A percentile compares a stretch with the other conserved stretches of the same genome.
Conservation (phyloP, 768 basidiomycete genomes). For the Tylopilus vinaceipallidus region DNA sequence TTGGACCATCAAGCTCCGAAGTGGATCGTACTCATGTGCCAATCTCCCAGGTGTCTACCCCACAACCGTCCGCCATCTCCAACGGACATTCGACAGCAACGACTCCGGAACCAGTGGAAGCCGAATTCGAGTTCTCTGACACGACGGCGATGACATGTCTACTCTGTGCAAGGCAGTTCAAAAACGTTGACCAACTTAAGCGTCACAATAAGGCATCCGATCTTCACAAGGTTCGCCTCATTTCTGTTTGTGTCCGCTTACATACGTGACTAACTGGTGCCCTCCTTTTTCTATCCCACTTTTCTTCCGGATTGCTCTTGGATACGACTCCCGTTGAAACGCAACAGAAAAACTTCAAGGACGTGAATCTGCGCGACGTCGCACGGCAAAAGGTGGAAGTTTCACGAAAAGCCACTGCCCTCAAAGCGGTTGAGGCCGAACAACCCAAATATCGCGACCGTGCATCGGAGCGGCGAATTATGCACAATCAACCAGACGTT, state of each 20-base stretch:
- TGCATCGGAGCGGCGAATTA: slow-evolving; percentile 84
- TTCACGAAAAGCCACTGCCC: slow-evolving; percentile 36
- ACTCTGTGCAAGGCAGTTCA: slow-evolving; percentile 93
- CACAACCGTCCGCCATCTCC: slow-evolving; percentile 11
- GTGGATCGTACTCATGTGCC: not conserved
- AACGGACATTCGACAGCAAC: slow-evolving; percentile 31
- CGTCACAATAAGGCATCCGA: slow-evolving; percentile 93
- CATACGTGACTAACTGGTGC: slow-evolving; percentile 32
- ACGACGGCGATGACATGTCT: slow-evolving; percentile 72
- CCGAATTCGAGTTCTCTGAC: slow-evolving; percentile 84
- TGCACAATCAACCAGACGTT: slow-evolving; percentile 89
- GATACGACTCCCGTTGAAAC: slow-evolving; percentile 2
- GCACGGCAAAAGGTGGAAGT: slow-evolving; percentile 65
- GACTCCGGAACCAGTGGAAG: slow-evolving; percentile 44
- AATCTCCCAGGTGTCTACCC: slow-evolving; percentile 7
- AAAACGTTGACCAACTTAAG: slow-evolving; percentile 76
- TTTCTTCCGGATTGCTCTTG: slow-evolving; percentile 3
- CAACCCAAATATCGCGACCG: slow-evolving; percentile 92
- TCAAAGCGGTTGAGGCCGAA: slow-evolving; percentile 35
- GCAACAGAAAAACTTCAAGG: slow-evolving; percentile 81
- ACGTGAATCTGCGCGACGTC: slow-evolving; percentile 65
- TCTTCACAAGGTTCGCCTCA: slow-evolving; percentile 83
- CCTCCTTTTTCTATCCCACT: slow-evolving; percentile 20
- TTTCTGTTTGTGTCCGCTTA: slow-evolving; percentile 27
- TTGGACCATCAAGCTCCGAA: slow-evolving; percentile 10